These are phyloP conservation scores for Erysimum pusillum DNA, from an alignment of 441 rosid species.

Conservation along the genomic window DNA sequence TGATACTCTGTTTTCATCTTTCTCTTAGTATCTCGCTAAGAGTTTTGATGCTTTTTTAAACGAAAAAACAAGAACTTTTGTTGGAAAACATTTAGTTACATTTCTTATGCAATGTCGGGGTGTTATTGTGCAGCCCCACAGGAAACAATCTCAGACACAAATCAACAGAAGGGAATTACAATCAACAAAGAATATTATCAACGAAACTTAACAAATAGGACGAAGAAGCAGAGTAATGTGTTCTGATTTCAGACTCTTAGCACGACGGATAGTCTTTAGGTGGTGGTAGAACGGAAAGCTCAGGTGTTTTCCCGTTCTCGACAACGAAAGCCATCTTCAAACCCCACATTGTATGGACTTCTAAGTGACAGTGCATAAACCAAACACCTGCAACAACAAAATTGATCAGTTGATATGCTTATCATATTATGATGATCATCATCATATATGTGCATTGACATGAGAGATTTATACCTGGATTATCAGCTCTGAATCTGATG, in stretches of 20 bases:
- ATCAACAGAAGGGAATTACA: conserved; percentile 30
- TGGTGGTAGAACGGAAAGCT: conserved; percentile 56
- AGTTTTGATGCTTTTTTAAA: conserved; percentile 26
- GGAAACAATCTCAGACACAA: conserved; percentile 38
- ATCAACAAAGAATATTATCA: conserved; percentile 33
- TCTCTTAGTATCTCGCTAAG: conserved; percentile 37
- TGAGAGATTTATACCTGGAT: conserved; percentile 55
- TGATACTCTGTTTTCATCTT: conserved; percentile 28
- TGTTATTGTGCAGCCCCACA: conserved; percentile 29
- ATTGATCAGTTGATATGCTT: conserved; percentile 24
- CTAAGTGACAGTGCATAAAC: conserved; percentile 69
- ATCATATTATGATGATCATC: conserved; percentile 6
- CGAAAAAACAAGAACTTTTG: conserved; percentile 1
- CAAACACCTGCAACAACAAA: conserved; percentile 54
- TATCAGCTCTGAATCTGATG: conserved; percentile 71
- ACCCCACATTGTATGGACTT: conserved; percentile 68
- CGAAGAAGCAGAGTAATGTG: neutral
- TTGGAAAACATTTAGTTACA: conserved; percentile 35
- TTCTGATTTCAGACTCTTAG: conserved; percentile 35
- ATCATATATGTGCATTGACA: neutral
- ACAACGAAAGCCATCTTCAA: conserved; percentile 66
- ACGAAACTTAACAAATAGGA: conserved; percentile 12
- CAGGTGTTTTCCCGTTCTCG: conserved; percentile 57
- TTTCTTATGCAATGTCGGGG: conserved; percentile 33
- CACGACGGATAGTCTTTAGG: conserved; percentile 59